Percentiles rank a stretch among this genome's conserved stretches.
Conservation (phyloP, 345 rosid species). For the Aquilaria yunnanensis region DNA sequence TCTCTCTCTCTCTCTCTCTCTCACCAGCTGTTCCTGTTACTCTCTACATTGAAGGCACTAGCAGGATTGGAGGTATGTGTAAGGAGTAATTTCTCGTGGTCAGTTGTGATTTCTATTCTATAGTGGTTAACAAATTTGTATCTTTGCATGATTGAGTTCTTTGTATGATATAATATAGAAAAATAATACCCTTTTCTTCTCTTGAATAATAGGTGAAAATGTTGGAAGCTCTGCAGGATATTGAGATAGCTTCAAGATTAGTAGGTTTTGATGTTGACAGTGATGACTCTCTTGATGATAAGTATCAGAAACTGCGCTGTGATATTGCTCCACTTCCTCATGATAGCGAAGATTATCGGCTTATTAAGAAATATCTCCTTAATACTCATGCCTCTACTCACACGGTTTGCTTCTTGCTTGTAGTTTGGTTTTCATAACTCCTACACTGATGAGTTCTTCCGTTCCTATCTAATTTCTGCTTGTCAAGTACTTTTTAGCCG, state of each 20-base stretch:
- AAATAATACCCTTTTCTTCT: constrained; percentile 6
- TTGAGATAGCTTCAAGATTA: constrained; percentile 93
- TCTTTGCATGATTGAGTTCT: background rate
- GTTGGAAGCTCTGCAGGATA: constrained; percentile 96
- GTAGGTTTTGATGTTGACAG: constrained; percentile 85
- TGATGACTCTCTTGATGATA: constrained; percentile 79
- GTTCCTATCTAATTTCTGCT: background rate
- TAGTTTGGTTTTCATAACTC: background rate
- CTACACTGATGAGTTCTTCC: too few species aligned
- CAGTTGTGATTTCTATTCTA: background rate
- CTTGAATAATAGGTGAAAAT: constrained; percentile 70
- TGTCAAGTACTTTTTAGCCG: background rate
- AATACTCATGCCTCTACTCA: constrained; percentile 94
- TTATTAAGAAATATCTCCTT: constrained; percentile 75
- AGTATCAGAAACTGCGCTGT: constrained; percentile 66
- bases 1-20: background rate
- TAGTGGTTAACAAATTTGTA: background rate
- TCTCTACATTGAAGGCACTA: too few species aligned
- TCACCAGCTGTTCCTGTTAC: background rate
- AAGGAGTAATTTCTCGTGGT: too few species aligned
- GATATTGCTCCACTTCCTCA: constrained; percentile 69
- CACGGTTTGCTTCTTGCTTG: constrained; percentile 38
- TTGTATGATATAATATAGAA: background rate
- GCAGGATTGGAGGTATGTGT: too few species aligned
- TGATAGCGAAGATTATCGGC: constrained; percentile 66